phyloP scores from a whole-genome alignment of 2,329 filamentous ascomycete genomes.

The Venturia pyrina region DNA sequence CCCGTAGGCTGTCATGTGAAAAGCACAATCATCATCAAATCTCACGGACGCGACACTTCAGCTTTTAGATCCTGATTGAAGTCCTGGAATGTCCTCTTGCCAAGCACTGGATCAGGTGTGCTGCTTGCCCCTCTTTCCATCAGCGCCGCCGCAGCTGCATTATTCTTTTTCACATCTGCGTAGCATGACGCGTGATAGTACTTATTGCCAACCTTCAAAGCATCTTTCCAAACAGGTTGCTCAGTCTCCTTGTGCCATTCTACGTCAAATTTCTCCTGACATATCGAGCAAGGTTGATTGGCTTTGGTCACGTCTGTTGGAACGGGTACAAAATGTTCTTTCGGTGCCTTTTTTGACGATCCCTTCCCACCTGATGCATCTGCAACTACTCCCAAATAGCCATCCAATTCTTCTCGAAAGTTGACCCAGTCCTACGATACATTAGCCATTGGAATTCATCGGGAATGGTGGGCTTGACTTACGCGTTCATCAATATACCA shows the following conservation, averaged over 20 bases:
- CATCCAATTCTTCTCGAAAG: conserved; percentile 68
- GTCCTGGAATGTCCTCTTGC: conserved; percentile 12
- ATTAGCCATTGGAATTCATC: conserved; percentile 13
- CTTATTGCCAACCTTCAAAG: conserved; percentile 63
- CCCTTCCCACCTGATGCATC: not conserved
- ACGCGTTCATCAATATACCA: conserved; percentile 90
- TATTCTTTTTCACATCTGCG: conserved; percentile 60
- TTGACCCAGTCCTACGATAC: conserved; percentile 71
- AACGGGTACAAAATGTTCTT: conserved; percentile 67
- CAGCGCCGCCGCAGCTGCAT: conserved; percentile 9
- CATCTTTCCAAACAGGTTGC: conserved; percentile 95
- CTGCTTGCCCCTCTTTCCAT: conserved; percentile 7
- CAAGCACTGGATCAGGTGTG: conserved; percentile 13
- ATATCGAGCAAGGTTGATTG: conserved; percentile 81
- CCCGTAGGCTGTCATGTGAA: not conserved
- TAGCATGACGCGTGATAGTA: conserved; percentile 89
- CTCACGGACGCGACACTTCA: conserved; percentile 5
- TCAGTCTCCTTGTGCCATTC: conserved; percentile 88
- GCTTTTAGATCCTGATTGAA: conserved; percentile 10
- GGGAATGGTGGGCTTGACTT: conserved; percentile 26
- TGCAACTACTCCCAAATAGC: conserved; percentile 20
- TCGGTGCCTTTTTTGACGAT: conserved; percentile 45
- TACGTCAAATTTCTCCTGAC: conserved; percentile 88
- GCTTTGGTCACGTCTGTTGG: conserved; percentile 67
- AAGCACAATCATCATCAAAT: conserved; percentile 6